Conservation (phyloP, 2,329 filamentous ascomycete species). For the Fusarium sp. region DNA sequence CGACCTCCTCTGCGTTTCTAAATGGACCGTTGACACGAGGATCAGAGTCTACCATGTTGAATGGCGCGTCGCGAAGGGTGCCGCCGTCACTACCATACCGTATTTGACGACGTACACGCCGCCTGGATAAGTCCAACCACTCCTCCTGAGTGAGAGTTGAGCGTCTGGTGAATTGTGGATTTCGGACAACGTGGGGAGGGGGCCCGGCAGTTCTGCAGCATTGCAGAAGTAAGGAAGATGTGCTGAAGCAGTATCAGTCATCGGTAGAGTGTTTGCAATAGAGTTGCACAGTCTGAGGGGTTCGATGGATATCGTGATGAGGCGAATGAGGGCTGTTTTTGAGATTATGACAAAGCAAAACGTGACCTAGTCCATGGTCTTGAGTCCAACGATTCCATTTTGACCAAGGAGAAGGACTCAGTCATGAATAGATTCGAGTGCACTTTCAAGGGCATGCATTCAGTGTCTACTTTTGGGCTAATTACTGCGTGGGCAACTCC, state of each 20-base stretch:
- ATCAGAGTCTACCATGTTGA: not conserved
- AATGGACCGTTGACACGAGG: not conserved
- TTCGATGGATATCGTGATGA: no score
- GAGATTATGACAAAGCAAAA: no score
- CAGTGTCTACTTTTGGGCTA: no score
- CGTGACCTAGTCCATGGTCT: no score
- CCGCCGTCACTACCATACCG: not conserved
- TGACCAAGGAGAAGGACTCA: no score
- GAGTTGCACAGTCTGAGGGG: not conserved
- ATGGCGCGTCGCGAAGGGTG: not conserved
- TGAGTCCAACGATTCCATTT: no score
- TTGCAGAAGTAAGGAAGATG: not conserved
- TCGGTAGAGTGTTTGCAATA: not conserved
- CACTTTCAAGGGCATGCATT: no score
- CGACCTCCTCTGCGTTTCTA: not conserved
- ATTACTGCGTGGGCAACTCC: no score
- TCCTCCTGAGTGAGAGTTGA: not conserved
- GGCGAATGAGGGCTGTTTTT: no score
- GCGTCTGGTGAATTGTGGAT: not conserved
- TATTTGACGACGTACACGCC: not conserved
- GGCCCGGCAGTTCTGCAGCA: not conserved
- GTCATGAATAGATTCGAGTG: no score
- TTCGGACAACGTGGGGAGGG: not conserved
- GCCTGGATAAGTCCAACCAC: not conserved
- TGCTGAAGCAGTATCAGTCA: not conserved